These are phyloP conservation scores for Chrysochromulina tobinii DNA, from an alignment of 78 protist genomes.

Conservation along the genomic window DNA sequence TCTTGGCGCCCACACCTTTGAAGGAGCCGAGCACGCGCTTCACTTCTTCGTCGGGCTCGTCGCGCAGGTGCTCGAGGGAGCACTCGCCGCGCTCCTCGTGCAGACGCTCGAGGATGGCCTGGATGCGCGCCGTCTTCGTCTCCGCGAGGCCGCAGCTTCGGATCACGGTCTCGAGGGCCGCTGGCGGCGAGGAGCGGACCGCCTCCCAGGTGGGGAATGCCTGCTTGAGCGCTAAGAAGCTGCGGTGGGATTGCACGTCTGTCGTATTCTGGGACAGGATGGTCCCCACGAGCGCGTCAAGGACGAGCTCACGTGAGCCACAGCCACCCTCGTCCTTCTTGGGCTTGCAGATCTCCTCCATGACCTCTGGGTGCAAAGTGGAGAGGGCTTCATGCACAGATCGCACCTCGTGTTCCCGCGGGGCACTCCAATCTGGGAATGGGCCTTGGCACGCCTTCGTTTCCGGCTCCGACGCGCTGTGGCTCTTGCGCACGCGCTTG, in stretches of 20 bases:
- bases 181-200: background rate
- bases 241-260: background rate
- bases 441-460: too few relatives aligned
- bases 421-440: too few relatives aligned
- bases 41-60: background rate
- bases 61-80: slow-evolving; percentile 23
- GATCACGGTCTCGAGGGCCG: background rate
- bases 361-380: too few relatives aligned
- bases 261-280: slow-evolving; percentile 35
- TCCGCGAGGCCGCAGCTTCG: background rate
- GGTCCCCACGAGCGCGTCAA: slow-evolving; percentile 3
- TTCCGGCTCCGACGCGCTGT: too few relatives aligned
- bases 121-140: background rate
- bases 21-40: background rate
- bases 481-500: too few relatives aligned
- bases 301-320: too few relatives aligned
- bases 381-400: too few relatives aligned
- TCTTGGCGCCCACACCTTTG: slow-evolving; percentile 33
- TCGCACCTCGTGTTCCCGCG: too few relatives aligned
- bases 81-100: background rate
- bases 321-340: too few relatives aligned
- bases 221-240: background rate
- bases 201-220: slow-evolving; percentile 5
- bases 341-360: too few relatives aligned
- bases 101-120: background rate